phyloP scores from a whole-genome alignment of 495 filamentous ascomycete genomes.

The Talaromyces liani region DNA sequence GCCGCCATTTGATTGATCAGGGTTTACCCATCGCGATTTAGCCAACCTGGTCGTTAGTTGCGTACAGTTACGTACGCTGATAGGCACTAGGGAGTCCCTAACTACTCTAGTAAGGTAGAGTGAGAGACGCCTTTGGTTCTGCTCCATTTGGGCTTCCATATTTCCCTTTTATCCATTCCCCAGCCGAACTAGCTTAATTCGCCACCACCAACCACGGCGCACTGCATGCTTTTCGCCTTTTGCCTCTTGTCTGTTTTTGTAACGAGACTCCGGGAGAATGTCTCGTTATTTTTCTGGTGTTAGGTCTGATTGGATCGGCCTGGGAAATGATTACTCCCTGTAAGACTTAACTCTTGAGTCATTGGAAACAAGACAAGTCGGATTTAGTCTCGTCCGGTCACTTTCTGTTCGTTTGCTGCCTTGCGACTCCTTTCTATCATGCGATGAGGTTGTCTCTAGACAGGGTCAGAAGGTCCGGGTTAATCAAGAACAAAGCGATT shows the following conservation, averaged over 20 bases:
- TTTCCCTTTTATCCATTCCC: neutral
- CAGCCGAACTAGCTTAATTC: neutral
- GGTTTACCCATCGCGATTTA: neutral
- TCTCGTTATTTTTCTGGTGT: neutral
- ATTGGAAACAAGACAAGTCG: neutral
- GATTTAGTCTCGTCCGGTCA: neutral
- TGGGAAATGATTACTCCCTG: neutral
- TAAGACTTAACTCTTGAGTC: neutral
- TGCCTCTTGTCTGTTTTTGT: neutral
- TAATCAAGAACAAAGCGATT: neutral
- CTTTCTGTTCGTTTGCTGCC: neutral
- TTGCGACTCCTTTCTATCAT: neutral
- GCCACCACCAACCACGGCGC: conserved; percentile 2
- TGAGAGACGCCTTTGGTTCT: neutral
- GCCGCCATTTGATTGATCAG: neutral
- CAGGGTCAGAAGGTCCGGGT: too few species aligned
- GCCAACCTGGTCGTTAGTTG: neutral
- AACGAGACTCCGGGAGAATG: neutral
- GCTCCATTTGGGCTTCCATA: neutral
- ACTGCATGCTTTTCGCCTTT: neutral
- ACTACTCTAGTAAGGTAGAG: neutral
- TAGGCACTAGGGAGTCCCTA: neutral
- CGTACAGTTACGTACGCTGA: neutral
- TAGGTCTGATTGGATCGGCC: neutral
- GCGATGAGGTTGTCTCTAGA: neutral